Conservation (phyloP, 257 asterid species). For the Linderniella brevidens region DNA sequence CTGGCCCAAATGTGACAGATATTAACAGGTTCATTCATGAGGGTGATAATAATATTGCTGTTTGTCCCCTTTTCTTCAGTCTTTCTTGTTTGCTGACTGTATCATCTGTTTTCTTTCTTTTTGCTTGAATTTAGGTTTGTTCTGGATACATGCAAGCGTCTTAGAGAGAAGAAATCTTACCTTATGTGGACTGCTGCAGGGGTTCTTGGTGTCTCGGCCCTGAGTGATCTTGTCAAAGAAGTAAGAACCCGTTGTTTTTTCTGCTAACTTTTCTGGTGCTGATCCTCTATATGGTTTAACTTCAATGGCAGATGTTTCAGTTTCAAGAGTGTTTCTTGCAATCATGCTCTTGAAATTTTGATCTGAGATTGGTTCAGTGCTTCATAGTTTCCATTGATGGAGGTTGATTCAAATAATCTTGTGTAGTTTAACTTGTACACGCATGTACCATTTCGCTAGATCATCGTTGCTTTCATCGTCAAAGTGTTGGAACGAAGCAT, state of each 20-base stretch:
- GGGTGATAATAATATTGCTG: no score
- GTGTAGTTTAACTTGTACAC: neutral
- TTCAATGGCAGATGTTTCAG: no score
- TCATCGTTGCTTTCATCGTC: no score
- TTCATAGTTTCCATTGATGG: slow-evolving; percentile 20
- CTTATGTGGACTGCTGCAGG: slow-evolving; percentile 81
- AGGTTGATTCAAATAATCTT: slow-evolving; percentile 29
- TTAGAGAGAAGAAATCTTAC: slow-evolving; percentile 68
- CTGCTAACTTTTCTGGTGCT: no score
- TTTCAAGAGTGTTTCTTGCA: no score
- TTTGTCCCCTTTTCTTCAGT: neutral
- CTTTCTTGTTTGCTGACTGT: neutral
- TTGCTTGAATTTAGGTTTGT: slow-evolving; percentile 38
- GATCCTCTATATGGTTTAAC: no score
- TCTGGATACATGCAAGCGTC: slow-evolving; percentile 44
- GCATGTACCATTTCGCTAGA: no score
- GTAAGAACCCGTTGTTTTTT: slow-evolving; percentile 16
- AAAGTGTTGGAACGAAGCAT: no score
- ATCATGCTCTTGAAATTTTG: no score
- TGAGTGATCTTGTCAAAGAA: slow-evolving; percentile 81
- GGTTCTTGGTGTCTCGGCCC: slow-evolving; percentile 68
- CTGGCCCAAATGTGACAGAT: slow-evolving; percentile 32
- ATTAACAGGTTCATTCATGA: slow-evolving; percentile 33
- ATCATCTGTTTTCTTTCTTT: neutral
- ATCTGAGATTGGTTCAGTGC: no score